Evolutionary conservation across 1,284 basidiomycete genomes (phyloP).

Genomic region (Nidula niveotomentosa): DNA sequence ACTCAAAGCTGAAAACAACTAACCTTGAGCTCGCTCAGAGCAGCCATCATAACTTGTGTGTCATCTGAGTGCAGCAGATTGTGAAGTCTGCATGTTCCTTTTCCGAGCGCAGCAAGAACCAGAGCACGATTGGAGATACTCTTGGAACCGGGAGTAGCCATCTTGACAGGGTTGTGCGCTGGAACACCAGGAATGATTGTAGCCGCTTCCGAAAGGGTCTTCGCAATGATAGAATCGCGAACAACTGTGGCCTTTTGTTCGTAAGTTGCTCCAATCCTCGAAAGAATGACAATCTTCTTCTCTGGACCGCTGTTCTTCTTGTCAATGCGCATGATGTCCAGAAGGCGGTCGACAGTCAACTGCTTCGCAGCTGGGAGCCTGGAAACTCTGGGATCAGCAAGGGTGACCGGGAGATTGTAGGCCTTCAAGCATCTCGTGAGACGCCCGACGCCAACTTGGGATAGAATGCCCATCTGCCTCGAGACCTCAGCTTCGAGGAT

Average conservation of each 20-base stretch:
- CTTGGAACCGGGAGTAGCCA: slow-evolving; percentile 96
- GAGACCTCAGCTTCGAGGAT: slow-evolving; percentile 92
- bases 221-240: slow-evolving; percentile 76
- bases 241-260: slow-evolving; percentile 93
- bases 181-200: slow-evolving; percentile 73
- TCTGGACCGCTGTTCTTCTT: slow-evolving; percentile 95
- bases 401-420: slow-evolving; percentile 84
- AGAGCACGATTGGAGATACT: slow-evolving; percentile 96
- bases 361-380: slow-evolving; percentile 69
- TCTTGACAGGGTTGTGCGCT: slow-evolving; percentile 67
- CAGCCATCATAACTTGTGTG: slow-evolving; percentile 99
- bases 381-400: slow-evolving; percentile 76
- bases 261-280: slow-evolving; percentile 88
- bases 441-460: slow-evolving; percentile 88
- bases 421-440: slow-evolving; percentile 82
- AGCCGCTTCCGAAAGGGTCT: slow-evolving; percentile 78
- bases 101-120: slow-evolving; percentile 89
- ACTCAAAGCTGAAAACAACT: slow-evolving; percentile 13
- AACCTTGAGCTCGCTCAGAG: slow-evolving; percentile 85
- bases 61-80: slow-evolving; percentile 98
- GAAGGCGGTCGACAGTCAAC: slow-evolving; percentile 79
- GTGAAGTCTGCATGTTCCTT: slow-evolving; percentile 85
- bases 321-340: slow-evolving; percentile 95
- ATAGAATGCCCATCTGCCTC: slow-evolving; percentile 81
- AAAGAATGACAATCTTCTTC: slow-evolving; percentile 94